phyloP scores from a whole-genome alignment of 192 early-diverging fungal species.

The Radiomyces spectabilis region DNA sequence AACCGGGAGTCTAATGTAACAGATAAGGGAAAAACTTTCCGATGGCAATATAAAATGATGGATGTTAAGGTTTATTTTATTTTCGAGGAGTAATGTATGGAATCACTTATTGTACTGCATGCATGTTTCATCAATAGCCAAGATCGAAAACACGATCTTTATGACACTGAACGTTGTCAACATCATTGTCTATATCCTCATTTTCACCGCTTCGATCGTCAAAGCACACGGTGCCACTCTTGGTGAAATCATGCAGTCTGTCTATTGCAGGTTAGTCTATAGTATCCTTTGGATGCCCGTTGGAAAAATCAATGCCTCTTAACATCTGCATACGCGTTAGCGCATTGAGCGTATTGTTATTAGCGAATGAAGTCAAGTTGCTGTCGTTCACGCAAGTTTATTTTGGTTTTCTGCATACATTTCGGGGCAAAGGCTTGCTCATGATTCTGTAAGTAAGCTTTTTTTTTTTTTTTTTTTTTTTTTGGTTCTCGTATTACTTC shows the following conservation, averaged over 20 bases:
- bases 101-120: neutral
- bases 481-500: neutral
- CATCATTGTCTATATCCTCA: neutral
- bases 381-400: neutral
- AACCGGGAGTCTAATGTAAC: too few species aligned
- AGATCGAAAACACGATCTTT: neutral
- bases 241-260: neutral
- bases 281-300: neutral
- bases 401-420: constrained; percentile 10
- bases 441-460: constrained; percentile 5
- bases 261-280: neutral
- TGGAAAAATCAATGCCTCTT: neutral
- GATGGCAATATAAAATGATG: too few species aligned
- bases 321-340: neutral
- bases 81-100: too few species aligned
- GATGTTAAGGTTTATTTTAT: too few species aligned
- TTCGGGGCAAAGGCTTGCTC: constrained; percentile 12
- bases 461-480: neutral
- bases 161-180: neutral
- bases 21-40: too few species aligned
- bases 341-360: neutral
- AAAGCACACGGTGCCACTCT: neutral
- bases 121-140: neutral
- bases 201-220: neutral
- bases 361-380: constrained; percentile 11